Conservation (phyloP, 179 eudicot genomes). For the Corrigiola litoralis region DNA sequence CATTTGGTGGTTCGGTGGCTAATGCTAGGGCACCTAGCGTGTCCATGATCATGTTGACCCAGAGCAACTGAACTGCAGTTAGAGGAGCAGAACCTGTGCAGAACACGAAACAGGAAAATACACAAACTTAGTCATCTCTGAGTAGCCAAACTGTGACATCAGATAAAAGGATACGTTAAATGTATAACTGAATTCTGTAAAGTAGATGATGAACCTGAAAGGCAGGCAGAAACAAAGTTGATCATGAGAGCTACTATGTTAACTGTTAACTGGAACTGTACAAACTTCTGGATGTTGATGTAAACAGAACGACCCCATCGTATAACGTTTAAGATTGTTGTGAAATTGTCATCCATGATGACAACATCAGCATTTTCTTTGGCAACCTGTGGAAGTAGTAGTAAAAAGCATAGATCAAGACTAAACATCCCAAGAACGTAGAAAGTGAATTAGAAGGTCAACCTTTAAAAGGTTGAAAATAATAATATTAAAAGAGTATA, state of each 20-base stretch:
- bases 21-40: constrained; percentile 85
- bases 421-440: no score
- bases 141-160: neutral
- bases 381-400: constrained; percentile 49
- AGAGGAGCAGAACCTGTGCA: constrained; percentile 77
- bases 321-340: constrained; percentile 65
- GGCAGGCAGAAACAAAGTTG: constrained; percentile 75
- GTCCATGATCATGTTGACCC: constrained; percentile 99
- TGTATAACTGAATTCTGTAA: neutral
- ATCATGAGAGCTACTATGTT: constrained; percentile 76
- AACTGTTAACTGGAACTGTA: constrained; percentile 84
- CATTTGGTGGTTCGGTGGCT: constrained; percentile 85
- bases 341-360: constrained; percentile 75
- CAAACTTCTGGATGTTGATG: constrained; percentile 82
- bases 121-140: neutral
- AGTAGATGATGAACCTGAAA: constrained; percentile 41
- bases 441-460: neutral
- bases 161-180: neutral
- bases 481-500: neutral
- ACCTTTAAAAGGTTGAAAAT: neutral
- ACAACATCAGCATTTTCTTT: constrained; percentile 85
- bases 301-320: constrained; percentile 86
- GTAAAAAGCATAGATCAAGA: neutral
- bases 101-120: neutral
- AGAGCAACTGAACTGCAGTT: constrained; percentile 82